Percentiles rank a stretch among this genome's conserved stretches.
Evolutionary conservation across 2,329 filamentous ascomycete species (phyloP).

Genomic region (Leptographium radiaticola): DNA sequence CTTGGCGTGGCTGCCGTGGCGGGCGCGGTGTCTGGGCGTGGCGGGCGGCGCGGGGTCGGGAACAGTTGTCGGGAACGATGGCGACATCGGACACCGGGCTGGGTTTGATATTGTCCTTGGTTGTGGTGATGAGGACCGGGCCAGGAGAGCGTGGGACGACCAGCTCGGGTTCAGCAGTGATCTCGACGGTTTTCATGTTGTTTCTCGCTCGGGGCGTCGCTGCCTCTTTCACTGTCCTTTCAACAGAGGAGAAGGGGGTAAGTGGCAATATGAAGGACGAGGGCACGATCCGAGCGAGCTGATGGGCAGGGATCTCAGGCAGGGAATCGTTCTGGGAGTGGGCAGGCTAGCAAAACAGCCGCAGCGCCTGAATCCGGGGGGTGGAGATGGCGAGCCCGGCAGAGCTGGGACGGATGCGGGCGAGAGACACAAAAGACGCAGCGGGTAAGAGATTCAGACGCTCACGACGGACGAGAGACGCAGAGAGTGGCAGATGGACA

Average conservation of each 20-base stretch:
- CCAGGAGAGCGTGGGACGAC: not conserved
- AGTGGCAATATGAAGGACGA: constrained; percentile 1
- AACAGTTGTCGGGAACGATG: not conserved
- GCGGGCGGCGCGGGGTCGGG: not conserved
- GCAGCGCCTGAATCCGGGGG: not conserved
- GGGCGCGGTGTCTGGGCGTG: not conserved
- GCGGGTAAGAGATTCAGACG: no score
- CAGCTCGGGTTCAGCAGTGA: not conserved
- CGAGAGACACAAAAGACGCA: not conserved
- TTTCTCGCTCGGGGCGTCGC: not conserved
- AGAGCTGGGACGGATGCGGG: not conserved
- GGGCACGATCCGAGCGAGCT: not conserved
- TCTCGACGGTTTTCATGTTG: not conserved
- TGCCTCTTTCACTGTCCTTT: not conserved
- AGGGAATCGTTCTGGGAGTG: not conserved
- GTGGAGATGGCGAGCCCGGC: not conserved
- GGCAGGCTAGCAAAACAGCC: not conserved
- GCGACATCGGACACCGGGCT: not conserved
- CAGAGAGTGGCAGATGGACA: not conserved
- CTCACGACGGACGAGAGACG: not conserved
- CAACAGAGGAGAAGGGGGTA: not conserved
- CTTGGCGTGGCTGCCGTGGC: constrained; percentile 1
- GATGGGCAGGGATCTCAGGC: not conserved
- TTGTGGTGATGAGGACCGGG: not conserved
- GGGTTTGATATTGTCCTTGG: not conserved